These are phyloP conservation scores for Trifolium fragiferum DNA, from an alignment of 306 rosid genomes.

Conservation along the genomic window DNA sequence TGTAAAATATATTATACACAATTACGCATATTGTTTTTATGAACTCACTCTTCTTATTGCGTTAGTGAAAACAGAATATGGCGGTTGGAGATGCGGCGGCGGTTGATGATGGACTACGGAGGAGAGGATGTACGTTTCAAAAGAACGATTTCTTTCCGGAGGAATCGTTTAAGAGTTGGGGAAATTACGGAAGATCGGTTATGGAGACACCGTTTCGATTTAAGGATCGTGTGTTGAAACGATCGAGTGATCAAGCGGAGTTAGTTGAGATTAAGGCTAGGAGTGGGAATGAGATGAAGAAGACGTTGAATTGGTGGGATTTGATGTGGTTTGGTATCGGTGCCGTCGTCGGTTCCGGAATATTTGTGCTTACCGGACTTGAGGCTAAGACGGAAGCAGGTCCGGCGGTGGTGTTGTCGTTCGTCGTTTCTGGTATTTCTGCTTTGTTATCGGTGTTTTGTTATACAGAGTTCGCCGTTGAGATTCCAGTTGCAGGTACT, in stretches of 20 bases:
- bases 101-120: constrained; percentile 40
- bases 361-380: constrained; percentile 82
- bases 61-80: constrained; percentile 40
- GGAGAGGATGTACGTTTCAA: constrained; percentile 55
- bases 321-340: constrained; percentile 89
- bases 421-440: constrained; percentile 75
- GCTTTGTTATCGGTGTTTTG: constrained; percentile 94
- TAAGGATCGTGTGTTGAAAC: constrained; percentile 54
- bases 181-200: constrained; percentile 57
- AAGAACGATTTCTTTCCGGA: constrained; percentile 78
- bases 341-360: constrained; percentile 82
- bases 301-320: constrained; percentile 90
- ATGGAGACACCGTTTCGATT: constrained; percentile 61
- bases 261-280: constrained; percentile 66
- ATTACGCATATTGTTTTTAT: neutral
- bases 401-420: constrained; percentile 81
- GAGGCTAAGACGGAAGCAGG: constrained; percentile 58
- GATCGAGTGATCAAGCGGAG: constrained; percentile 67
- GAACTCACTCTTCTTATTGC: neutral
- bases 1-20: neutral
- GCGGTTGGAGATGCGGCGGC: constrained; percentile 6
- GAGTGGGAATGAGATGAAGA: constrained; percentile 84
- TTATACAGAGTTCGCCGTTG: constrained; percentile 90
- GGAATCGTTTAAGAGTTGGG: constrained; percentile 76
- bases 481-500: constrained; percentile 87